Evolutionary conservation across 2,329 filamentous ascomycete species (phyloP).

Genomic region (Neofusicoccum parvum): DNA sequence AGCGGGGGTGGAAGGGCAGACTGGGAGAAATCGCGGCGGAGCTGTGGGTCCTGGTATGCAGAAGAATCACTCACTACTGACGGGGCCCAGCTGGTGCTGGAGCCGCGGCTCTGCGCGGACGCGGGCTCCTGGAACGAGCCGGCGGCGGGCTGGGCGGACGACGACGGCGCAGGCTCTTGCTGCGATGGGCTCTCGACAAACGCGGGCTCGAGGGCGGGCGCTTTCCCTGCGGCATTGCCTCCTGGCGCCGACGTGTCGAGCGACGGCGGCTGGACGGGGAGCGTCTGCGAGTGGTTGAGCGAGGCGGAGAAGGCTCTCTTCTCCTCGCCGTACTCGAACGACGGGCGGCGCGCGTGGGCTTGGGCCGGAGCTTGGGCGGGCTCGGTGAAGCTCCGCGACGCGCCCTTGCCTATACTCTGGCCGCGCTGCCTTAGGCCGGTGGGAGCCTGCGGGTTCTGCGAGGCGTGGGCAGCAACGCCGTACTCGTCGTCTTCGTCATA

Average conservation of each 20-base stretch:
- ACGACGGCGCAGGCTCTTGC: slow-evolving; percentile 21
- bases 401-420: slow-evolving; percentile 30
- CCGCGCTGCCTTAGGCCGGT: slow-evolving; percentile 48
- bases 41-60: slow-evolving; percentile 36
- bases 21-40: slow-evolving; percentile 54
- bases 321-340: slow-evolving; percentile 60
- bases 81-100: slow-evolving; percentile 33
- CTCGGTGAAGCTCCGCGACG: slow-evolving; percentile 44
- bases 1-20: slow-evolving; percentile 56
- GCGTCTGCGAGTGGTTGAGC: slow-evolving; percentile 24
- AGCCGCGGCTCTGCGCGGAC: slow-evolving; percentile 26
- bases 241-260: slow-evolving; percentile 2
- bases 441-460: slow-evolving; percentile 43
- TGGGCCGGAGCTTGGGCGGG: slow-evolving; percentile 33
- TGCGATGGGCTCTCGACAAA: slow-evolving; percentile 19
- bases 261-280: neutral
- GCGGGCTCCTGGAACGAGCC: neutral
- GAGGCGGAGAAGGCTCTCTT: slow-evolving; percentile 50
- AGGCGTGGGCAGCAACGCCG: slow-evolving; percentile 51
- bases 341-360: slow-evolving; percentile 44
- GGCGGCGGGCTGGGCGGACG: slow-evolving; percentile 15
- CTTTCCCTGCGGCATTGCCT: neutral
- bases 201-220: neutral
- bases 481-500: slow-evolving; percentile 60
- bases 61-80: slow-evolving; percentile 35